These are phyloP conservation scores for Candida glucosophila DNA, from an alignment of 1,139 yeast species.

Conservation along the genomic window DNA sequence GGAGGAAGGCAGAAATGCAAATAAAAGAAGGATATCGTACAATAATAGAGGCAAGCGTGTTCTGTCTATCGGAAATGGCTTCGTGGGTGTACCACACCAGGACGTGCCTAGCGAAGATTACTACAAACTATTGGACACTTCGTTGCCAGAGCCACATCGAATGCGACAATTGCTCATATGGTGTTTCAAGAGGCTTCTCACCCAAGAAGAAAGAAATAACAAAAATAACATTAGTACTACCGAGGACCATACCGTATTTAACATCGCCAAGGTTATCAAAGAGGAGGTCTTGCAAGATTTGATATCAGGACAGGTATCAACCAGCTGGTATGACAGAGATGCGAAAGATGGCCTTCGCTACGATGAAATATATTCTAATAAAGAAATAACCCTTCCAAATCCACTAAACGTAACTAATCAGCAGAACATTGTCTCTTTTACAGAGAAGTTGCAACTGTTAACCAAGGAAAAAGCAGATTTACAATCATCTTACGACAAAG, in stretches of 20 bases:
- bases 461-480: conserved; percentile 42
- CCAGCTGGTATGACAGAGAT: conserved; percentile 57
- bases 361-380: conserved; percentile 10
- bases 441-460: conserved; percentile 34
- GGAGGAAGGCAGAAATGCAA: conserved; percentile 7
- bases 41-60: conserved; percentile 60
- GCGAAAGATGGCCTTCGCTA: conserved; percentile 12
- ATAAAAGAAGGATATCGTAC: conserved; percentile 40
- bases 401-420: conserved; percentile 46
- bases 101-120: conserved; percentile 50
- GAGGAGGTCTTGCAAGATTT: conserved; percentile 57
- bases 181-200: conserved; percentile 50
- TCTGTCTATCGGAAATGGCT: conserved; percentile 71
- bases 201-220: conserved; percentile 25
- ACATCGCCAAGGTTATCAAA: conserved; percentile 56
- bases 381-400: conserved; percentile 39
- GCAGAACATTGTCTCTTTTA: conserved; percentile 36
- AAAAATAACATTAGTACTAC: conserved; percentile 10
- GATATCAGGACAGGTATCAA: conserved; percentile 47
- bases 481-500: conserved; percentile 23
- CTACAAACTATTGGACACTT: conserved; percentile 53
- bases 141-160: conserved; percentile 63
- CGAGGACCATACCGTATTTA: conserved; percentile 33
- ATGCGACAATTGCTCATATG: conserved; percentile 65
- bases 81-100: conserved; percentile 58